Conservation (phyloP, 495 filamentous ascomycete species). For the Trichocladium uniseriatum region DNA sequence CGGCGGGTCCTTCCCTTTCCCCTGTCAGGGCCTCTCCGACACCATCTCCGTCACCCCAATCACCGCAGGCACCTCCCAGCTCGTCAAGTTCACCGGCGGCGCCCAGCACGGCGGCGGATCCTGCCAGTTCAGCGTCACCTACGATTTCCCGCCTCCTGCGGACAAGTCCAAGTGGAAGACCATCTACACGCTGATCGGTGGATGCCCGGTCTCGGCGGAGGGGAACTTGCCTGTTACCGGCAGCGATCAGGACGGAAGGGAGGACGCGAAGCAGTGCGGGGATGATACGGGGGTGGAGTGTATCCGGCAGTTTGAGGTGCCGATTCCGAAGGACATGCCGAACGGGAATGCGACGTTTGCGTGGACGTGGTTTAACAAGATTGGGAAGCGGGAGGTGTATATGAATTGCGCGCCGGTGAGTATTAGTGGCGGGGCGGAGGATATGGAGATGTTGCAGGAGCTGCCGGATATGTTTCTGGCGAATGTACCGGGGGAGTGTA, state of each 20-base stretch:
- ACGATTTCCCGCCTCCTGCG: constrained; percentile 49
- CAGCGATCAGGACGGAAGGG: constrained; percentile 14
- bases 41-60: constrained; percentile 32
- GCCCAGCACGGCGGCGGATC: constrained; percentile 79
- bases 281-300: constrained; percentile 22
- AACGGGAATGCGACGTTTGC: constrained; percentile 60
- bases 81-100: constrained; percentile 45
- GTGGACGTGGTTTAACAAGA: constrained; percentile 85
- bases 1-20: constrained; percentile 61
- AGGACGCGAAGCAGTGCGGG: constrained; percentile 16
- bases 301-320: constrained; percentile 31
- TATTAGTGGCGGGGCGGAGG: constrained; percentile 37
- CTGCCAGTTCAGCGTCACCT: constrained; percentile 73
- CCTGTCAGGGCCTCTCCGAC: constrained; percentile 52
- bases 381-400: constrained; percentile 84
- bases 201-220: constrained; percentile 48
- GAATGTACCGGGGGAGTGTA: constrained; percentile 37
- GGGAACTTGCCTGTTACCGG: constrained; percentile 34
- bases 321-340: constrained; percentile 46
- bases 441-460: constrained; percentile 20
- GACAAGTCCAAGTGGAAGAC: constrained; percentile 56
- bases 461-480: constrained; percentile 52
- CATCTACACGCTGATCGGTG: constrained; percentile 68
- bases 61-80: constrained; percentile 41
- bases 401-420: constrained; percentile 77